phyloP scores from a whole-genome alignment of 2,329 filamentous ascomycete species.

The Colletotrichum orbiculare region DNA sequence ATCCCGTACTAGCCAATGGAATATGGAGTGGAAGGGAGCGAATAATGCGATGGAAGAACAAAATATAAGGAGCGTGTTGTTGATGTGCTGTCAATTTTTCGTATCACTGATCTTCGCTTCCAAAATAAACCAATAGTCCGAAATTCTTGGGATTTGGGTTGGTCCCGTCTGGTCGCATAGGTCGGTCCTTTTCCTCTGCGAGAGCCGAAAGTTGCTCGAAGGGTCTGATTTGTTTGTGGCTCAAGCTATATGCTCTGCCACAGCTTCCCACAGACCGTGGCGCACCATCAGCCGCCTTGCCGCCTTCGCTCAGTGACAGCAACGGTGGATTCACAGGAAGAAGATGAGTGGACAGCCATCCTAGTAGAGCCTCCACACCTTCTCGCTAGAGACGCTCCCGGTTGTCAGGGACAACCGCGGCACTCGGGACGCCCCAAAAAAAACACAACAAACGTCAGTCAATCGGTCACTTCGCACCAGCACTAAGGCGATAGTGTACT shows the following conservation, averaged over 20 bases:
- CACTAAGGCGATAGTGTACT: neutral
- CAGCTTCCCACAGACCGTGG: neutral
- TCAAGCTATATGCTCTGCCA: neutral
- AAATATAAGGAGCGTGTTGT: no score
- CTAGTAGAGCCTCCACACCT: neutral
- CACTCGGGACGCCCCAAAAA: neutral
- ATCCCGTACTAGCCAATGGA: no score
- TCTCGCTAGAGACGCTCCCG: constrained; percentile 37
- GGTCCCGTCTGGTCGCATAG: no score
- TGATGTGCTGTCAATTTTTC: no score
- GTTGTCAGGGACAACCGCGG: constrained; percentile 35
- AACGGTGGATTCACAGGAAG: neutral
- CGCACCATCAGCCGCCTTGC: neutral
- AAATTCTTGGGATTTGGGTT: no score
- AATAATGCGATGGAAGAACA: no score
- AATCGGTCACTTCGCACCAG: neutral
- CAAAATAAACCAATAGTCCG: no score
- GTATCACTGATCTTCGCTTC: no score
- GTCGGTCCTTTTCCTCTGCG: no score
- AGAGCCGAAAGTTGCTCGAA: no score
- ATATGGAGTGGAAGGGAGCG: no score
- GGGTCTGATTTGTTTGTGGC: constrained; percentile 30
- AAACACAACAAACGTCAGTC: constrained; percentile 39
- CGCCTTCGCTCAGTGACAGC: neutral
- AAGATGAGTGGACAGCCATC: neutral